Evolutionary conservation across 78 protist genomes (phyloP), one percentile per base, ranked within the genome.

Genomic region (Dictyostelium citrinum): DNA sequence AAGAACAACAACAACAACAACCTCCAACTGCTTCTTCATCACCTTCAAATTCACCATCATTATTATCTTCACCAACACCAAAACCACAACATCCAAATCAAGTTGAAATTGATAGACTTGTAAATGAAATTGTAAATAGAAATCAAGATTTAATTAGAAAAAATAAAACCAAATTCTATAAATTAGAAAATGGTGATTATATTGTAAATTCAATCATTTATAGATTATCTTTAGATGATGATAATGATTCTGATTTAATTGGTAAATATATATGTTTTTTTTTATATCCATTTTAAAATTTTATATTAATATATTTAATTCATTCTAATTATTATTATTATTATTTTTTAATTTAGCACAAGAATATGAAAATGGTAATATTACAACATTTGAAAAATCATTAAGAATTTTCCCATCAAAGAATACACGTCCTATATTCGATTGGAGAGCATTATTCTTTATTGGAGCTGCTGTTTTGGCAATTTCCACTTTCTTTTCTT

Each of bases 181-280:
- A 70, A 70, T 70, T 70, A 6, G 77, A 70, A 33, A 33, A 33
- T 70, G 77, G 77, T 70, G 77, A 70, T 70, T 70, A 70, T 20
- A 31, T 31, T 70, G 35, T 70, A 33, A 70, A 70, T 33, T 70
- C 77, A 70, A 70, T 31, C 22, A 33, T 70, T 12, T 70, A 70
- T 70, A 70, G 35, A 31, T 33, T 70, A 33, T 27, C 39, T 31
- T 31, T 64, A 64, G 72, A 31, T 70, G 70, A 60, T 60, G 20
- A 12, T 11, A 64, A 64, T 64, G 33, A 61, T 61, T 24, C 31
- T 64, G 17, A 64, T 64, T 64, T 64, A 64, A 64, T 64, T 24
- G 72, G 72, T 64, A 64, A 64, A 64, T 64, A 64, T 64, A 45
- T 45, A 45, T 45, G 11, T 45, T 10, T 45, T 7, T 45, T 10